Evolutionary conservation across 768 basidiomycete species (phyloP).

Genomic region (Collybia sordida): DNA sequence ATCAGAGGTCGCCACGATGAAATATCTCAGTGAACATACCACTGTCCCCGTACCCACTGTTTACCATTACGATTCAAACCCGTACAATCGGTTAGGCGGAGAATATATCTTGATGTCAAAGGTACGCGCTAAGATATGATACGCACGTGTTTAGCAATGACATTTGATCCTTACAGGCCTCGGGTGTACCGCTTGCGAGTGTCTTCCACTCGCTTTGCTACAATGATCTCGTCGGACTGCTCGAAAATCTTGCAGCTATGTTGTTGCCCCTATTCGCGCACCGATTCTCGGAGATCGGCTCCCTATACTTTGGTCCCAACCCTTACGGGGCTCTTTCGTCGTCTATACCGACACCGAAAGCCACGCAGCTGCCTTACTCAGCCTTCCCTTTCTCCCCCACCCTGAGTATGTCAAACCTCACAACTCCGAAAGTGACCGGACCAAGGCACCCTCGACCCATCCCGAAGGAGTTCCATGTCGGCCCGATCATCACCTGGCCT

Average conservation of each 20-base stretch:
- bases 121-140: slow-evolving; percentile 40
- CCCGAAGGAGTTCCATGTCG: slow-evolving; percentile 53
- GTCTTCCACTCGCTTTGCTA: slow-evolving; percentile 74
- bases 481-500: slow-evolving; percentile 87
- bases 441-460: slow-evolving; percentile 12
- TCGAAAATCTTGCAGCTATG: slow-evolving; percentile 67
- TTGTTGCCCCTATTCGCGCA: slow-evolving; percentile 75
- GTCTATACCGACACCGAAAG: slow-evolving; percentile 43
- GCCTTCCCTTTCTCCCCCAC: slow-evolving; percentile 46
- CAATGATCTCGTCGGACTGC: slow-evolving; percentile 58
- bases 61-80: slow-evolving; percentile 79
- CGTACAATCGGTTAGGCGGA: slow-evolving; percentile 80
- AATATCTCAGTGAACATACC: slow-evolving; percentile 72
- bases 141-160: slow-evolving; percentile 5
- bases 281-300: slow-evolving; percentile 76
- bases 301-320: slow-evolving; percentile 60
- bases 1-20: slow-evolving; percentile 84
- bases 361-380: slow-evolving; percentile 35
- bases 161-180: slow-evolving; percentile 46
- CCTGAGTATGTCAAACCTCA: slow-evolving; percentile 30
- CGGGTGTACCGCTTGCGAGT: slow-evolving; percentile 66
- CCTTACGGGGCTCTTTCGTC: slow-evolving; percentile 29
- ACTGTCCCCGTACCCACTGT: slow-evolving; percentile 73
- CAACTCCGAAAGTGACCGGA: slow-evolving; percentile 14
- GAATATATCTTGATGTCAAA: slow-evolving; percentile 89